Conservation (phyloP, 257 asterid genomes). For the Solanum dulcamara region DNA sequence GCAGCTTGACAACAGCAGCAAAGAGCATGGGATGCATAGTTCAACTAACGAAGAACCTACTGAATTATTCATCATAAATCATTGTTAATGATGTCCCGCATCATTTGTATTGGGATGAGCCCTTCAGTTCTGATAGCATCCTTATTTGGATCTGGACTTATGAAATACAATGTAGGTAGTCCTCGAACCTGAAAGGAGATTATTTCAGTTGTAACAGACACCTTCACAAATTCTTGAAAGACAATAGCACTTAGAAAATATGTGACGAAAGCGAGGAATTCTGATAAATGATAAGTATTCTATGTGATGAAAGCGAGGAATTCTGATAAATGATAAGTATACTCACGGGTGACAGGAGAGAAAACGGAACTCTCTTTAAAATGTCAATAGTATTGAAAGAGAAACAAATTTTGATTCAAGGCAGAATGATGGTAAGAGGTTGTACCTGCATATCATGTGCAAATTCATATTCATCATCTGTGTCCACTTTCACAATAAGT, state of each 20-base stretch:
- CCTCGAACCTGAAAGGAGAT: slow-evolving; percentile 71
- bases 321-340: neutral
- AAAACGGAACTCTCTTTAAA: neutral
- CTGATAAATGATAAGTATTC: neutral
- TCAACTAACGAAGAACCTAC: neutral
- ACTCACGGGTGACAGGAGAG: neutral
- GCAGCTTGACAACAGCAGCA: neutral
- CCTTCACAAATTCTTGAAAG: neutral
- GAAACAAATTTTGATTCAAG: neutral
- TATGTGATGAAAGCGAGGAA: neutral
- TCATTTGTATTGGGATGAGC: slow-evolving; percentile 85
- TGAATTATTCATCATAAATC: slow-evolving; percentile 40
- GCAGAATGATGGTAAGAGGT: neutral
- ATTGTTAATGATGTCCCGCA: slow-evolving; percentile 75
- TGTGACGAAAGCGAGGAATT: neutral
- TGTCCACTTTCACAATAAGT: slow-evolving; percentile 80
- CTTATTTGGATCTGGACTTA: slow-evolving; percentile 81
- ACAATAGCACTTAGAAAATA: neutral
- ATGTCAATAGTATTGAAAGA: neutral
- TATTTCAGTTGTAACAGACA: neutral
- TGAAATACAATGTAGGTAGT: slow-evolving; percentile 76
- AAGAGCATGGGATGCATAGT: neutral
- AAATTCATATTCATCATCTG: slow-evolving; percentile 89
- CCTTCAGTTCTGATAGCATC: slow-evolving; percentile 95
- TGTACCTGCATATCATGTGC: slow-evolving; percentile 89